phyloP scores from a whole-genome alignment of 495 filamentous ascomycete species.

The Neurospora intermedia region DNA sequence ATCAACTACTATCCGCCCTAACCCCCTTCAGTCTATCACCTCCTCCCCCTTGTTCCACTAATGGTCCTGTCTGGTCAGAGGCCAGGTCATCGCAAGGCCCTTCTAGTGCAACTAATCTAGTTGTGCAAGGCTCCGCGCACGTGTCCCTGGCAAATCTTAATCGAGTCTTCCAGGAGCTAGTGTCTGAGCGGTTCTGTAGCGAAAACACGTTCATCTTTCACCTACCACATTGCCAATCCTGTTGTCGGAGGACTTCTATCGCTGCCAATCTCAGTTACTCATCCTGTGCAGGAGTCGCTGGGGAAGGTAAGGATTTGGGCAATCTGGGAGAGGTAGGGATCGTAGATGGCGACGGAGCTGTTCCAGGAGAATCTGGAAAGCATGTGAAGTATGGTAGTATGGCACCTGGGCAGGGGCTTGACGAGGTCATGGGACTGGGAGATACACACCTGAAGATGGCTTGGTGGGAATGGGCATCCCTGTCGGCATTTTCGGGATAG shows the following conservation, averaged over 20 bases:
- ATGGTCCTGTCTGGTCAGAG: not conserved
- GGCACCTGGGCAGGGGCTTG: not conserved
- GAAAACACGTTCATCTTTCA: not conserved
- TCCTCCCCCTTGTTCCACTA: not conserved
- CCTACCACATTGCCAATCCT: not conserved
- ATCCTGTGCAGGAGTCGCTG: not conserved
- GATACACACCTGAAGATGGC: slow-evolving; percentile 15
- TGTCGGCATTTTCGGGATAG: slow-evolving; percentile 29
- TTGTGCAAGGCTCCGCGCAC: not conserved
- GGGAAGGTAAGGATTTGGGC: too few relatives aligned
- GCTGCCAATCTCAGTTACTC: not conserved
- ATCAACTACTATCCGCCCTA: not conserved
- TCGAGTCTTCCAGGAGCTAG: not conserved
- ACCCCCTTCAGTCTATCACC: not conserved
- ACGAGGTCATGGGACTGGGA: not conserved
- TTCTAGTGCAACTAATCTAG: not conserved
- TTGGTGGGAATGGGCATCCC: slow-evolving; percentile 20
- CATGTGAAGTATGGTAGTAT: not conserved
- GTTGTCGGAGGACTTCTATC: not conserved
- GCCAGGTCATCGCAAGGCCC: not conserved
- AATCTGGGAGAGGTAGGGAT: too few relatives aligned
- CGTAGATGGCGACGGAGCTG: too few relatives aligned
- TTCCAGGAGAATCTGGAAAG: too few relatives aligned
- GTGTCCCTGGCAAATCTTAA: not conserved
- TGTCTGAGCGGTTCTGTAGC: not conserved